Base-by-base conservation (phyloP, 345 rosid species). In the Ceriops tagal region DNA sequence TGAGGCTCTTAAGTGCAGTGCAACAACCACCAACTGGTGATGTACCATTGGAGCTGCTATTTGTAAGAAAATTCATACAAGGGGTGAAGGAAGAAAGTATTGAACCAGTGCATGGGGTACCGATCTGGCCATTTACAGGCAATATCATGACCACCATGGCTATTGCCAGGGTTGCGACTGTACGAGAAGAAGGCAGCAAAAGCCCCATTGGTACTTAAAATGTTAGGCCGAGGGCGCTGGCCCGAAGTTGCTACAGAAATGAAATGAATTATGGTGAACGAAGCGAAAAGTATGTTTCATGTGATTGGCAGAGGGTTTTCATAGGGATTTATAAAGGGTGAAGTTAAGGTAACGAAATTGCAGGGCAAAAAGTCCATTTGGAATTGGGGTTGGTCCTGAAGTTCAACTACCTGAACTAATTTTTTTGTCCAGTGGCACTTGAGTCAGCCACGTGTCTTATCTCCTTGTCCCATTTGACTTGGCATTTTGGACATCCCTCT, bases 11-110 rank as follows among this genome's bases (percentile, higher is more conserved):
- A 47, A 93, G 81, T 0, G 97, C 73, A 71, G 64, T 65, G 75
- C 98, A 91, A 35, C 97, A 91, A 67, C 72, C 86, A 3, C 83
- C 56, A 1, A 87, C 76, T 0, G 96, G 98, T 0, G 89, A 58
- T 59, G 88, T 77, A 4, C 92, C 88, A 19, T 75, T 87, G 62
- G 58, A 73, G 15, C 67, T 84, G 79, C 96, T 87, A 68, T 83
- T 89, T 49, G 96, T 84, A 19, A 89, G 65, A 63, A 88, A 79
- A 64, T 70, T 82, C 86, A 93, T 74, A 73, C 97, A 93, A 20
- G 97, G 92, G 20, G 86, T 73, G 72, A 93, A 83, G 19, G 39
- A 75, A 15, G 84, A 28, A 65, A 91, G 80, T 78, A 77, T 69
- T 1, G 95, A 62, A 7, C 88, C 73, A 1, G 81, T 82, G 70